Percentiles rank a stretch among this genome's conserved stretches.
Evolutionary conservation across 2,329 filamentous ascomycete species (phyloP).

Genomic region (Nannizziopsis barbatae): DNA sequence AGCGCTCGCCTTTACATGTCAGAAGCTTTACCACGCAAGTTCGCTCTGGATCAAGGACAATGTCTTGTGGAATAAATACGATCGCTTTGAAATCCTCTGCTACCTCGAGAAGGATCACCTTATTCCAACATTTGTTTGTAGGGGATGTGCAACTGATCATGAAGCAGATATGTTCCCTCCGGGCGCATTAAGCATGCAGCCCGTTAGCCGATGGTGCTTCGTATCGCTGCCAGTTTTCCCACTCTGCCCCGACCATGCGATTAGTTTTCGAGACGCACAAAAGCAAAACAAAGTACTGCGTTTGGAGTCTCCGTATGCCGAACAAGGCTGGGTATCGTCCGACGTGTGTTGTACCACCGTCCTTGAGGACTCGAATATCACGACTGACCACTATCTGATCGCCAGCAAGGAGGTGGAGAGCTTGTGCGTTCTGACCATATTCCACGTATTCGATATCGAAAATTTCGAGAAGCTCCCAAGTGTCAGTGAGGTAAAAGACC

Average conservation of each 20-base stretch:
- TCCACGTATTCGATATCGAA: not conserved
- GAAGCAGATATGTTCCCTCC: not conserved
- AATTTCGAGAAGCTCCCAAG: not conserved
- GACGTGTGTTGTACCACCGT: not conserved
- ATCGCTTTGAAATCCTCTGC: conserved; percentile 5
- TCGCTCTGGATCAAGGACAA: not conserved
- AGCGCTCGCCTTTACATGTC: conserved; percentile 3
- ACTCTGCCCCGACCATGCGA: not conserved
- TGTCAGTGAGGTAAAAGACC: not conserved
- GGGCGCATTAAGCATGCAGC: not conserved
- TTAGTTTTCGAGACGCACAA: conserved; percentile 2
- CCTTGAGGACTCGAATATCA: not conserved
- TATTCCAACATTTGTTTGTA: not conserved
- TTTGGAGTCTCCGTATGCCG: not conserved
- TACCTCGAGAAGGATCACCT: not conserved
- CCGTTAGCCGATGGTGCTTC: not conserved
- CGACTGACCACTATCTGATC: not conserved
- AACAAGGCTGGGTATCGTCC: not conserved
- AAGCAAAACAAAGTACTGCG: not conserved
- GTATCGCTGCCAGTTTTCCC: not conserved
- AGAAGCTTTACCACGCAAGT: not conserved
- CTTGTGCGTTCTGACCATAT: not conserved
- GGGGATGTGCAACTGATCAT: not conserved
- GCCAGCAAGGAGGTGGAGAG: not conserved
- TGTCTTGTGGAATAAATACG: not conserved